These are phyloP conservation scores for Debaryomyces coudertii DNA, from an alignment of 1,139 yeast species.

Conservation along the genomic window DNA sequence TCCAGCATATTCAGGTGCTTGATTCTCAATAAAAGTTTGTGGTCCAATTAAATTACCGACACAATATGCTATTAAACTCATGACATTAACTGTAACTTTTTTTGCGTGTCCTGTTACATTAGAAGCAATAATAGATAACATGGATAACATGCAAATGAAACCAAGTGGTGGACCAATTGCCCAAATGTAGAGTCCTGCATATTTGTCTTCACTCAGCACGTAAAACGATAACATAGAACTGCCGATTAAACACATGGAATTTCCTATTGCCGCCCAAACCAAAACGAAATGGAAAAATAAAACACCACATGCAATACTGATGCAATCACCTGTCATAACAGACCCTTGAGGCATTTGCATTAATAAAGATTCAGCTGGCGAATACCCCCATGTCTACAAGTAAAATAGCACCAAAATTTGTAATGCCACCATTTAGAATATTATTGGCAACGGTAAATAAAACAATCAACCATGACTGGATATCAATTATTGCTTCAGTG, in stretches of 20 bases:
- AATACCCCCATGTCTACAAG: slow-evolving; percentile 47
- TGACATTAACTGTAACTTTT: slow-evolving; percentile 61
- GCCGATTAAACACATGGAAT: no score
- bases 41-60: slow-evolving; percentile 75
- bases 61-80: slow-evolving; percentile 63
- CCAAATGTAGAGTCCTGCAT: slow-evolving; percentile 37
- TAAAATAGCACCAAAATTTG: slow-evolving; percentile 45
- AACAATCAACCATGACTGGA: slow-evolving; percentile 42
- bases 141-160: slow-evolving; percentile 51
- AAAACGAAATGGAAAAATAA: slow-evolving; percentile 35
- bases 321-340: slow-evolving; percentile 47
- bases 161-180: slow-evolving; percentile 47
- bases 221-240: slow-evolving; percentile 40
- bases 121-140: slow-evolving; percentile 51
- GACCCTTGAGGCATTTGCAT: slow-evolving; percentile 43
- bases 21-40: slow-evolving; percentile 57
- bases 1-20: slow-evolving; percentile 55
- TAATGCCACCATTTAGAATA: slow-evolving; percentile 37
- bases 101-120: slow-evolving; percentile 77
- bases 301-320: slow-evolving; percentile 32
- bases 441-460: slow-evolving; percentile 26
- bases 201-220: slow-evolving; percentile 51
- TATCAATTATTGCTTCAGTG: slow-evolving; percentile 50
- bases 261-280: no score
- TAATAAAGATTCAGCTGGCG: slow-evolving; percentile 29